Percentiles rank a stretch among this genome's conserved stretches.
phyloP scores from a whole-genome alignment of 352 stramenopile genomes.

The Phytophthora megakarya region DNA sequence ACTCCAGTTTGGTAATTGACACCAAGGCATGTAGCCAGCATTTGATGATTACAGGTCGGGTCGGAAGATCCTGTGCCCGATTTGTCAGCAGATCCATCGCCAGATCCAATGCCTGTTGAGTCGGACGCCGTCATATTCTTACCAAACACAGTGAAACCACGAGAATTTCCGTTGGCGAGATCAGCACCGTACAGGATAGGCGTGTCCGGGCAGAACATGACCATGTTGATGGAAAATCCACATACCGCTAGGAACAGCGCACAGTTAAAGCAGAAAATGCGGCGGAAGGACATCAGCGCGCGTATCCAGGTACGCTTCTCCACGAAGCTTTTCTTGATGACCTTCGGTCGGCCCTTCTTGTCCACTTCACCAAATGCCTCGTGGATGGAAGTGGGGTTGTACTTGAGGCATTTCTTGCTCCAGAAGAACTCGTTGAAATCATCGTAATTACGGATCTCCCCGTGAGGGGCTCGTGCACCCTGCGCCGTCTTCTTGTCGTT shows the following conservation, averaged over 20 bases:
- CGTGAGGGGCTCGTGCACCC: constrained; percentile 68
- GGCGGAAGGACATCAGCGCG: constrained; percentile 77
- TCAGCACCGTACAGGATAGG: constrained; percentile 76
- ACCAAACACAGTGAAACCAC: constrained; percentile 62
- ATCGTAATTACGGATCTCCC: constrained; percentile 87
- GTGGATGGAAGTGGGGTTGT: constrained; percentile 62
- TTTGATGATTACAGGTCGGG: constrained; percentile 60
- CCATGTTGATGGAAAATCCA: constrained; percentile 75
- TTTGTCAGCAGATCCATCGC: constrained; percentile 31
- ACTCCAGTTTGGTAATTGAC: constrained; percentile 46
- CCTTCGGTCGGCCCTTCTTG: constrained; percentile 82
- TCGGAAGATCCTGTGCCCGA: constrained; percentile 35
- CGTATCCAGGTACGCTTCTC: constrained; percentile 83
- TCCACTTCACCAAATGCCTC: constrained; percentile 76
- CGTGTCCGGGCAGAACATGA: constrained; percentile 79
- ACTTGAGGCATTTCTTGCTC: constrained; percentile 87
- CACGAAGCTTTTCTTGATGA: constrained; percentile 85
- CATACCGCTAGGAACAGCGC: constrained; percentile 69
- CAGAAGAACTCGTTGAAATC: constrained; percentile 92
- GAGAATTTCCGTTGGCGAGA: constrained; percentile 45
- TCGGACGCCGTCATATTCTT: constrained; percentile 65
- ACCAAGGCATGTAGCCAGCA: constrained; percentile 73
- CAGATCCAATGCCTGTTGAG: constrained; percentile 33
- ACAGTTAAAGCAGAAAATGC: constrained; percentile 86
- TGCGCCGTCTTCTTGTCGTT: constrained; percentile 90